Evolutionary conservation across 305 asterid species (phyloP), one percentile per base, ranked within the genome.

Genomic region (Solanum hybrid): DNA sequence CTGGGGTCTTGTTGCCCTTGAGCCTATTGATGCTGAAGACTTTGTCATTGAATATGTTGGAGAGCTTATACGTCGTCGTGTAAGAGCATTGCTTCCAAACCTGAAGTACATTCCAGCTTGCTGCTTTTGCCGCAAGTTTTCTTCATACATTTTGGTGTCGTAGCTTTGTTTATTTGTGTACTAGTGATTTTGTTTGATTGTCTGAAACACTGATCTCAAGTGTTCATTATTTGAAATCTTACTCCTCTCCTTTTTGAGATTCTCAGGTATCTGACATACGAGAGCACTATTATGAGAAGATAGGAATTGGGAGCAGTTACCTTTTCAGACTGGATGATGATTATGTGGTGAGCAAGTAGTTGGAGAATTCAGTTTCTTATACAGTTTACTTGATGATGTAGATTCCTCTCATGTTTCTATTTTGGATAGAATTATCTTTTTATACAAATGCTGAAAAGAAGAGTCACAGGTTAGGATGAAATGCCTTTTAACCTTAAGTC

Each of bases 251-350:
- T 57, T 84, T 84, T 51, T 51, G 75, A 84, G 36, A 64, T 92
- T 87, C 88, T 71, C 91, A 98, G 99, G 92, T 98, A 90, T 98
- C 99, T 86, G 99, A 98, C 91, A 95, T 98, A 91, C 98, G 99
- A 18, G 99, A 98, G 92, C 94, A 90, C 85, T 95, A 93, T 64
- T 98, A 97, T 88, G 99, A 98, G 92, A 97, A 94, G 95, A 97
- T 95, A 94, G 99, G 99, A 46, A 98, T 98, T 90, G 99, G 99
- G 77, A 98, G 99, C 97, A 98, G 99, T 92, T 98, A 98, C 91
- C 98, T 98, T 92, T 98, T 98, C 92, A 95, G 99, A 95, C 93
- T 98, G 93, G 99, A 98, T 91, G 99, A 98, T 89, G 99, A 99
- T 90, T 98, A 96, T 91, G 99, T 98, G 98, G 99, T 98, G 93